A percentile compares a stretch with the other conserved stretches of the same genome.
Conservation (phyloP, 805 yeast genomes). For the Candida gorgasii region DNA sequence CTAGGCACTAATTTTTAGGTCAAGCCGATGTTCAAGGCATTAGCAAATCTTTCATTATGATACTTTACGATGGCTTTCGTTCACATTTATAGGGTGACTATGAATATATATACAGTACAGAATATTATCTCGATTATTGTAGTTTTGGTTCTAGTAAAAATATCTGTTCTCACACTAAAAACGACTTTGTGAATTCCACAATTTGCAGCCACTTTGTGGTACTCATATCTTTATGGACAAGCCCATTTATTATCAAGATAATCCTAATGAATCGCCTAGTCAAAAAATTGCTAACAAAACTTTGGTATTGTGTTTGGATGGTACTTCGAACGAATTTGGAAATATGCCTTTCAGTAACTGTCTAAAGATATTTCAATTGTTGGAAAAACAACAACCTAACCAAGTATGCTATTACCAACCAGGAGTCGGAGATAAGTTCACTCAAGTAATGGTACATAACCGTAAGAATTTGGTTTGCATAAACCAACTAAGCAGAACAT, state of each 20-base stretch:
- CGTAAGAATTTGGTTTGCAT: constrained; percentile 19
- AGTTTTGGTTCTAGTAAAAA: too few relatives aligned
- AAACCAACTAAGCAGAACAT: constrained; percentile 12
- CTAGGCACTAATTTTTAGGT: too few relatives aligned
- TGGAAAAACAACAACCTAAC: constrained; percentile 40
- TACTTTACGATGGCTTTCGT: too few relatives aligned
- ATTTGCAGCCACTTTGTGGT: neutral
- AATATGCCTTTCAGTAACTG: constrained; percentile 55
- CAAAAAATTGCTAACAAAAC: too few relatives aligned
- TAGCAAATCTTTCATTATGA: too few relatives aligned
- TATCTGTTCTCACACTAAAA: too few relatives aligned
- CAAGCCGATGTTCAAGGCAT: too few relatives aligned
- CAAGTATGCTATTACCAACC: constrained; percentile 69
- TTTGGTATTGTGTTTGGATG: constrained; percentile 59
- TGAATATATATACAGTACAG: too few relatives aligned
- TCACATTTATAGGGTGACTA: too few relatives aligned
- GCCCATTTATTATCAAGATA: neutral
- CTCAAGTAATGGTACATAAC: constrained; percentile 31
- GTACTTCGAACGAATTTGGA: constrained; percentile 61
- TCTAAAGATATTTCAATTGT: constrained; percentile 50
- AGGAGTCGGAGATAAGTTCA: constrained; percentile 60
- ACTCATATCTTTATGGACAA: neutral
- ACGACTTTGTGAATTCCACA: neutral
- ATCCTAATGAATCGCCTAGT: too few relatives aligned
- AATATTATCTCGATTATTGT: too few relatives aligned